Evolutionary conservation across 202 grass and related monocot genomes (phyloP).

Genomic region (Bolboschoenoplectus hybrid): DNA sequence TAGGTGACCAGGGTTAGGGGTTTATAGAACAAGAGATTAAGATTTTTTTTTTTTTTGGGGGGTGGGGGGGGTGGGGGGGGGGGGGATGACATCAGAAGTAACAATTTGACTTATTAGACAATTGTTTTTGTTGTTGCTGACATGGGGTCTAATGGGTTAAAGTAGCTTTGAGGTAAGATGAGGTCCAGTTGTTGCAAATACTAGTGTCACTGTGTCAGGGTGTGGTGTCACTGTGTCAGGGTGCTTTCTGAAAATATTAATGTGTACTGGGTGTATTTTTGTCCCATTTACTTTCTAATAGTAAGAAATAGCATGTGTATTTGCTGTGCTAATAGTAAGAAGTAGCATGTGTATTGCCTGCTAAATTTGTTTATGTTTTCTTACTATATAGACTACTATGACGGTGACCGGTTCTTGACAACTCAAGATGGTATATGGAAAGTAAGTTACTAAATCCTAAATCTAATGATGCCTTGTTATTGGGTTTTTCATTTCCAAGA

Average conservation of each 20-base stretch:
- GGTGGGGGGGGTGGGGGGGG: background rate
- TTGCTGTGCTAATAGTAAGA: background rate
- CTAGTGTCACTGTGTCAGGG: background rate
- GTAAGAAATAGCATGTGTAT: background rate
- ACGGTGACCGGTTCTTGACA: conserved; percentile 75
- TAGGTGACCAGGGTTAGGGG: background rate
- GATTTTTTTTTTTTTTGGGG: background rate
- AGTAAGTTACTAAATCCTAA: conserved; percentile 57
- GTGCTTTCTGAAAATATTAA: conserved; percentile 14
- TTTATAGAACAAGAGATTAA: background rate
- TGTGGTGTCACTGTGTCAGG: background rate
- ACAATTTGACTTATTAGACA: background rate
- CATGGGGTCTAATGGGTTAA: background rate
- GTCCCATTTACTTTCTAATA: background rate
- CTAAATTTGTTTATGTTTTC: conserved; percentile 12
- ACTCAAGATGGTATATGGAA: conserved; percentile 81
- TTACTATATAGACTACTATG: conserved; percentile 80
- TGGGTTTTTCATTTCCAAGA: background rate
- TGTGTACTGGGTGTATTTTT: background rate
- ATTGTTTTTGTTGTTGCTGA: background rate
- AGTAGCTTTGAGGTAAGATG: background rate
- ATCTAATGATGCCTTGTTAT: conserved; percentile 5
- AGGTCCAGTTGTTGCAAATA: background rate
- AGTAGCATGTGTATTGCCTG: background rate
- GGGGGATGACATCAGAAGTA: background rate